Conservation (phyloP, 345 rosid species). For the Arabidopsis arenosa region DNA sequence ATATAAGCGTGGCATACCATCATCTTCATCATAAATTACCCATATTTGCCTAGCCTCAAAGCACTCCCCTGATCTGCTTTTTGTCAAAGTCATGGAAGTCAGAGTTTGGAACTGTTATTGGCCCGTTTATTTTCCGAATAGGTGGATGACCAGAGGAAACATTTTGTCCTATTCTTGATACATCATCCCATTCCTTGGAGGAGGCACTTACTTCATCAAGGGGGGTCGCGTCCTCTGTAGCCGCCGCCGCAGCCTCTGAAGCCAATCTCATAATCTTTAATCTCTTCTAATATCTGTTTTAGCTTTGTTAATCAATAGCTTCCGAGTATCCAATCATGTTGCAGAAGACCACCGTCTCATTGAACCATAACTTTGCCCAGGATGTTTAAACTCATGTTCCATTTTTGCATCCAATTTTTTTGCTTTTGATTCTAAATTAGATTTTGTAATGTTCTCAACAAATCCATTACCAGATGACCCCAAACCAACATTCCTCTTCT, state of each 20-base stretch:
- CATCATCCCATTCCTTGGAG: constrained; percentile 44
- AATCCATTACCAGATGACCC: constrained; percentile 60
- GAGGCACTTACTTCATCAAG: constrained; percentile 41
- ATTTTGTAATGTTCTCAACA: constrained; percentile 57
- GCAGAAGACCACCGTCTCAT: constrained; percentile 60
- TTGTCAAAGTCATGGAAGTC: constrained; percentile 97
- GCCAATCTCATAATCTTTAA: constrained; percentile 65
- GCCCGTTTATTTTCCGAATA: constrained; percentile 46
- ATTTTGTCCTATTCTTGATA: constrained; percentile 20
- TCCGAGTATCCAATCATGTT: constrained; percentile 80
- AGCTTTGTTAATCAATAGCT: constrained; percentile 81
- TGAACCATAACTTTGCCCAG: constrained; percentile 55
- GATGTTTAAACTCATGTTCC: constrained; percentile 57
- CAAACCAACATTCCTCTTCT: constrained; percentile 69
- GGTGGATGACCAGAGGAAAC: constrained; percentile 33
- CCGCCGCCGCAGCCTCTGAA: constrained; percentile 54
- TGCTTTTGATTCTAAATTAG: constrained; percentile 51
- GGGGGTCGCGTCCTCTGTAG: constrained; percentile 34
- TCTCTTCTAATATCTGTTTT: constrained; percentile 67
- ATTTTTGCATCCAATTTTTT: constrained; percentile 47
- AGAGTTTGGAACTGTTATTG: constrained; percentile 83
- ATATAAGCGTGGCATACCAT: constrained; percentile 97
- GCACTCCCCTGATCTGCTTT: constrained; percentile 88
- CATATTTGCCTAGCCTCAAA: constrained; percentile 92
- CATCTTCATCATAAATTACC: constrained; percentile 97